These are phyloP conservation scores for Neckera pumila DNA, from an alignment of 225 moss, liverwort and hornwort species.

Conservation along the genomic window DNA sequence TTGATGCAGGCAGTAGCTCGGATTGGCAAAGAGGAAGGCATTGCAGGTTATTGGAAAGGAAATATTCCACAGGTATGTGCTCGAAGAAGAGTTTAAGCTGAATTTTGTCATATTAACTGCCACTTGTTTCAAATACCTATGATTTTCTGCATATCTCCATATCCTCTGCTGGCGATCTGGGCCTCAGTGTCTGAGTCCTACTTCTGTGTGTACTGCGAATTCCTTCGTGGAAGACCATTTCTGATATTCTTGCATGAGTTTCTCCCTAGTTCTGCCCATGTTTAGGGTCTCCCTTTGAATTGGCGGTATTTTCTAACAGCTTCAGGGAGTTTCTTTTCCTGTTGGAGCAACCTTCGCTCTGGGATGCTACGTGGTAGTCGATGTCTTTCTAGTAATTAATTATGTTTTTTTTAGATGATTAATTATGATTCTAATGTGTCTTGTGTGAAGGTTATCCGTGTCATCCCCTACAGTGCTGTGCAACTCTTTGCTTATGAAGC, in stretches of 20 bases:
- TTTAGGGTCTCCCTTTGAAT: neutral
- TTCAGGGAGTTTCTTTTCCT: neutral
- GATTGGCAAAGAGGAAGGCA: conserved; percentile 69
- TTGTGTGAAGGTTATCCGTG: conserved; percentile 55
- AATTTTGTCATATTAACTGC: neutral
- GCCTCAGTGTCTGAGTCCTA: neutral
- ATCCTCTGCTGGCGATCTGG: neutral
- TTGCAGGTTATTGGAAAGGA: conserved; percentile 81
- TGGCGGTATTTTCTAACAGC: neutral
- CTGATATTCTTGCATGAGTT: neutral
- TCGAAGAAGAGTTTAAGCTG: neutral
- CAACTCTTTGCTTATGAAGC: conserved; percentile 84
- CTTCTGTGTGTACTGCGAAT: neutral
- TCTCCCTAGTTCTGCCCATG: neutral
- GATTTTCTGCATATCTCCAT: neutral
- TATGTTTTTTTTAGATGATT: neutral
- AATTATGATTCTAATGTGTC: neutral
- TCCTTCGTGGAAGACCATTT: neutral
- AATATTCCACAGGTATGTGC: conserved; percentile 65
- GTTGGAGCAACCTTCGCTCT: neutral
- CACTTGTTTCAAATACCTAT: neutral
- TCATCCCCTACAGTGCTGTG: conserved; percentile 90
- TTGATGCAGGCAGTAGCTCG: conserved; percentile 48
- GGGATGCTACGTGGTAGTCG: neutral
- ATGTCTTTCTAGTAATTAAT: neutral